Base-by-base conservation (phyloP, 495 filamentous ascomycete species). In the Aspergillus hancockii region DNA sequence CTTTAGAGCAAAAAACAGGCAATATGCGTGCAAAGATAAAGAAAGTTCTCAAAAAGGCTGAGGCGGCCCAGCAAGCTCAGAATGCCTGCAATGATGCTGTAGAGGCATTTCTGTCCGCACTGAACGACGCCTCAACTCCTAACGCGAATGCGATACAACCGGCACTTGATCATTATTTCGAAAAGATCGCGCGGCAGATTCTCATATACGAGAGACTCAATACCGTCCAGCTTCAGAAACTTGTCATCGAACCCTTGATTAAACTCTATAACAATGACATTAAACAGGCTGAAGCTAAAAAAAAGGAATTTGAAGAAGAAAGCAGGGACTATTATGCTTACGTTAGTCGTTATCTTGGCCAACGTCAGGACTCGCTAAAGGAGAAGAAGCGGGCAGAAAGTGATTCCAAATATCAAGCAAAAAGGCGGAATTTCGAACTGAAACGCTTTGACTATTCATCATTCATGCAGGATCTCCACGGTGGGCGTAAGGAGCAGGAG, bases 381-480 rank as follows among this genome's bases (percentile, higher is more conserved):
- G 91, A 96, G 69, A 98, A 98, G 81, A 97, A 96, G 75, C 88
- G 92, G 54, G 86, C 81, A 16, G 91, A 99, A 63, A 97, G 91
- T 67, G 94, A 99, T 67, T 87, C 88, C 21, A 99, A 99, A 64
- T 99, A 99, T 70, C 93, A 99, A 71, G 85, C 82, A 2, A 97
- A 97, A 69, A 86, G 93, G 52, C 88, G 89, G 38, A 96, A 90
- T 59, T 99, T 97, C 63, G 94, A 99, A 74, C 78, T 99, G 40
- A 97, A 92, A 75, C 88, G 95, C 10, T 99, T 99, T 59, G 94
- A 99, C 74, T 99, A 99, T 72, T 97, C 92, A 18, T 96, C 92
- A 12, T 99, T 98, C 70, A 97, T 99, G 92, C 93, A 97, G 60
- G 94, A 99, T 77, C 80, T 99, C 12, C 94, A 97, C 65, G 94